These are phyloP conservation scores for Escovopsis sp. DNA, from an alignment of 2,329 filamentous ascomycete species.

Conservation along the genomic window DNA sequence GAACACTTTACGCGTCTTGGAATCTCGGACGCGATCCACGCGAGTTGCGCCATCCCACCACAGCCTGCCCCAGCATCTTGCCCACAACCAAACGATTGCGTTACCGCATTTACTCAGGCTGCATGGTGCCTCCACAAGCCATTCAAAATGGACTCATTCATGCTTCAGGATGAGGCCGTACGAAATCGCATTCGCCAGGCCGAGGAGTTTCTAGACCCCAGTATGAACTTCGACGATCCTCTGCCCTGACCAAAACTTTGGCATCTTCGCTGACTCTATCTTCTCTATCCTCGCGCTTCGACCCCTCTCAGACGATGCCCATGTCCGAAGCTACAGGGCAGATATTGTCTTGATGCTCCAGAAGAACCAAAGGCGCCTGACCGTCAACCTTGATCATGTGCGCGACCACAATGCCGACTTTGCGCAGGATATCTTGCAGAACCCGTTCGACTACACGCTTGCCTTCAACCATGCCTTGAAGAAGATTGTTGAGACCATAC, in stretches of 20 bases:
- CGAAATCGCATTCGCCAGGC: conserved; percentile 73
- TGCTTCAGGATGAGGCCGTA: conserved; percentile 73
- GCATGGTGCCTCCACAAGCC: background rate
- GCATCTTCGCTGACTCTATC: background rate
- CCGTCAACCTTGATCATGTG: conserved; percentile 79
- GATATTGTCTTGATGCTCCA: conserved; percentile 72
- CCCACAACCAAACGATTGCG: too few species aligned
- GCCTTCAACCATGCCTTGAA: conserved; percentile 88
- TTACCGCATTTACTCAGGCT: too few species aligned
- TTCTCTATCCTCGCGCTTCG: background rate
- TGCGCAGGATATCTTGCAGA: conserved; percentile 60
- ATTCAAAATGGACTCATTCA: conserved; percentile 51
- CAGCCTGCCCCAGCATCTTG: conserved; percentile 8
- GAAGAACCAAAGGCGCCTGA: conserved; percentile 48
- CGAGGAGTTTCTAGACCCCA: conserved; percentile 87
- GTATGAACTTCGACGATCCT: conserved; percentile 33
- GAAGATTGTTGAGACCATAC: conserved; percentile 68
- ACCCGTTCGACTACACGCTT: conserved; percentile 75
- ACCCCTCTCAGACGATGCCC: conserved; percentile 29
- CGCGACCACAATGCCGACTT: conserved; percentile 74
- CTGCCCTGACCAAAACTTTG: too few species aligned
- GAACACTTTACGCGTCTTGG: too few species aligned
- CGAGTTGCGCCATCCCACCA: conserved; percentile 11
- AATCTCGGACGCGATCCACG: too few species aligned
- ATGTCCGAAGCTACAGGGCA: conserved; percentile 63